Conservation (phyloP, 345 rosid genomes). For the Salix koriyanagi region DNA sequence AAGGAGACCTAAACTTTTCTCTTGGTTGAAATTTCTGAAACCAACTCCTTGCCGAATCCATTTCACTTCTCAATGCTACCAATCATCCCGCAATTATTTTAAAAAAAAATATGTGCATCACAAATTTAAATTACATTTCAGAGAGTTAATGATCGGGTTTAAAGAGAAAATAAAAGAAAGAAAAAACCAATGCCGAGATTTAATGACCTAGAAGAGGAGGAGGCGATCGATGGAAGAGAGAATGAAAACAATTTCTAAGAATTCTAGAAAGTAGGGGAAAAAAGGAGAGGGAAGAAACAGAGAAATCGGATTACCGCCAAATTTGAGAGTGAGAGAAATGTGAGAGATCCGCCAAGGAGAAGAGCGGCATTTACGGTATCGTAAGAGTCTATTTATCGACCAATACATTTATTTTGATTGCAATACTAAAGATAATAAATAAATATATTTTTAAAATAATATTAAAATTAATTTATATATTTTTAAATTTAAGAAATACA, state of each 20-base stretch:
- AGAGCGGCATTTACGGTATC: neutral
- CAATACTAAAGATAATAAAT: too few relatives aligned
- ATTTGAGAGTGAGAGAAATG: conserved; percentile 13
- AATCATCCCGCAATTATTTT: neutral
- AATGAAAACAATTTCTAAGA: neutral
- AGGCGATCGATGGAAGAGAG: neutral
- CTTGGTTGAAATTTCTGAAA: conserved; percentile 58
- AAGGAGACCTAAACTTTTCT: conserved; percentile 38
- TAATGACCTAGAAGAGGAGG: neutral
- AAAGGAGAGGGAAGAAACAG: neutral
- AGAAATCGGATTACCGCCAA: conserved; percentile 36
- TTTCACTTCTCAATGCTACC: conserved; percentile 2
- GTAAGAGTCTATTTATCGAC: neutral
- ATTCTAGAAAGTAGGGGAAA: neutral
- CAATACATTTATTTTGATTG: neutral
- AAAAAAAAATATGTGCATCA: too few relatives aligned
- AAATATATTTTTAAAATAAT: too few relatives aligned
- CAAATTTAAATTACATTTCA: too few relatives aligned
- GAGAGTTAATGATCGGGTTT: too few relatives aligned
- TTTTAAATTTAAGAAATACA: too few relatives aligned
- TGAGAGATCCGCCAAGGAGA: conserved; percentile 17
- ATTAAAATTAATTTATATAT: too few relatives aligned
- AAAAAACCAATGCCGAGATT: too few relatives aligned
- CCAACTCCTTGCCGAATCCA: conserved; percentile 89
- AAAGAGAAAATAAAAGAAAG: too few relatives aligned